A percentile compares a stretch with the other conserved stretches of the same genome.
These are phyloP conservation scores for Kalmusia sp. DNA, from an alignment of 2,329 filamentous ascomycete species.

Conservation along the genomic window DNA sequence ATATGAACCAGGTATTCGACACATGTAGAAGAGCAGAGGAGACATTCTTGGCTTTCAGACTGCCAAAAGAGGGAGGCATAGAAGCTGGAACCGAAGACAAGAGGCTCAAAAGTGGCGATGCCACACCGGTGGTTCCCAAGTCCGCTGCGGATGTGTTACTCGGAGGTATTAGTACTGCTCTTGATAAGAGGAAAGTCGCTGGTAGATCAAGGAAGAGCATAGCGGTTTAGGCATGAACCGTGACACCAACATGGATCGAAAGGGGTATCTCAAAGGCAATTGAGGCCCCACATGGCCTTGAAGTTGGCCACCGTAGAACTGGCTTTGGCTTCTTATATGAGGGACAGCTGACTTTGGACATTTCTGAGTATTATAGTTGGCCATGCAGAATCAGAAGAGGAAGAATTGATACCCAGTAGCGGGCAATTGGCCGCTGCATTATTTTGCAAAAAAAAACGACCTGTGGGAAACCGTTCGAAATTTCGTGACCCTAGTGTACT, in stretches of 20 bases:
- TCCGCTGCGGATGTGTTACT: slow-evolving; percentile 25
- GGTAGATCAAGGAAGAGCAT: slow-evolving; percentile 36
- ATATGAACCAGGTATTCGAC: slow-evolving; percentile 58
- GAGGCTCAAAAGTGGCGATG: slow-evolving; percentile 26
- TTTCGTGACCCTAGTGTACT: no score
- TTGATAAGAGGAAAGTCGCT: slow-evolving; percentile 30
- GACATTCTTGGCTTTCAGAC: slow-evolving; percentile 61
- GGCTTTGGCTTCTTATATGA: no score
- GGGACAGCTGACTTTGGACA: not conserved
- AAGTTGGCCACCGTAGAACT: not conserved
- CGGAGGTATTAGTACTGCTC: slow-evolving; percentile 12
- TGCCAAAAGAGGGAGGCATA: slow-evolving; percentile 54
- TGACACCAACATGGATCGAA: no score
- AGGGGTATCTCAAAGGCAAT: no score
- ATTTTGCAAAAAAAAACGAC: no score
- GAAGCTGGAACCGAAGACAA: slow-evolving; percentile 27
- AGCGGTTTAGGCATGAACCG: slow-evolving; percentile 5
- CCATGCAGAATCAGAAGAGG: not conserved
- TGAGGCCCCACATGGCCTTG: no score
- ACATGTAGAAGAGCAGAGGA: slow-evolving; percentile 62
- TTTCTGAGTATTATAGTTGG: not conserved
- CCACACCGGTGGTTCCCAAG: slow-evolving; percentile 26
- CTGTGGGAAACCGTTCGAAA: no score
- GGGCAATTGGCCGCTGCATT: not conserved
- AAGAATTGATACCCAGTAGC: slow-evolving; percentile 4